Evolutionary conservation across 78 protist species (phyloP), one percentile per base, ranked within the genome.

Genomic region (Chrysochromulina tobinii): DNA sequence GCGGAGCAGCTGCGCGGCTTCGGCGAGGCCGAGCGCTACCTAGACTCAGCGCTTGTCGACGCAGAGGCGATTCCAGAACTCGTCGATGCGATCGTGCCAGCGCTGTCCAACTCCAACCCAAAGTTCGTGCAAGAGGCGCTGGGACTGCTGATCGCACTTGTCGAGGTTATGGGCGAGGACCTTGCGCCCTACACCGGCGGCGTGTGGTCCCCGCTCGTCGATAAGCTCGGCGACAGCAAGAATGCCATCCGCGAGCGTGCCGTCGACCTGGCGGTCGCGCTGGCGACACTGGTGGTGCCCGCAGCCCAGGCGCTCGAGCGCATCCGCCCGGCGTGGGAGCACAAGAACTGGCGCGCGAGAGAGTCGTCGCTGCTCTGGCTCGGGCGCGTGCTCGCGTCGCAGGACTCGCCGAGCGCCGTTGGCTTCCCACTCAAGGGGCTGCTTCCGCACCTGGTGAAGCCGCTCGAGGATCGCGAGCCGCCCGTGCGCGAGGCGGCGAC

Each of bases 401-500:
- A 50, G 17, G 84, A 50, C 14, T 9, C 23, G 23, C 38, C 48
- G 54, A 12, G 81, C 81, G 15, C 12, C 14, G 53, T 23, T 1
- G 58, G 84, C 59, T 18, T 51, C 20, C 27, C 18, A 5, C 23
- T 51, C 18, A 8, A 12, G 53, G n/a, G 12, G 79, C 50, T 50
- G 50, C 50, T 75, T 57, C 58, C 58, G 7, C 58, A 1, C 27
- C 23, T 11, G 11, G 84, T 25, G 23, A 7, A 27, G 53, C n/a
- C 17, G 59, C 84, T 75, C 59, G 84, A 75, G 84, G 59, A 75
- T 58, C 12, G 53, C 53, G 59, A 48, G 4, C 58, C 84, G 59
- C 14, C 57, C 15, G 84, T 75, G 59, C 84, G 84, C 59, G 84
- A 75, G 58, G 84, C 27, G 7, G 84, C 84, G 25, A n/a, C 58